Conservation (phyloP, 768 basidiomycete genomes). For the Phylloporus arenicola region DNA sequence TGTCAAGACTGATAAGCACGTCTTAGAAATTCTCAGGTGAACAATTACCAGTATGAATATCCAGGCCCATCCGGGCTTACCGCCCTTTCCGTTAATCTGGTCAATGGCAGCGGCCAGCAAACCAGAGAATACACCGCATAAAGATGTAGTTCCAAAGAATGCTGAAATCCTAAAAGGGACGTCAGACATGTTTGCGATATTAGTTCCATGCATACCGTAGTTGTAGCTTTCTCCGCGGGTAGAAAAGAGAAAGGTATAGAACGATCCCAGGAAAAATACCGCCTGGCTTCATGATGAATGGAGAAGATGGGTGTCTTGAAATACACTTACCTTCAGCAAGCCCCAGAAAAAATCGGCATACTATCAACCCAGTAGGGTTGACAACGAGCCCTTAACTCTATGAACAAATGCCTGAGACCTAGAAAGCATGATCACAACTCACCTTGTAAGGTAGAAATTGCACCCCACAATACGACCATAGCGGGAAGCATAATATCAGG, state of each 20-base stretch:
- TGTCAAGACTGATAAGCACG: slow-evolving; percentile 6
- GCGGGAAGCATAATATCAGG: slow-evolving; percentile 55
- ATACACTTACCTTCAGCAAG: slow-evolving; percentile 48
- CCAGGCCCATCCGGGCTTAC: slow-evolving; percentile 49
- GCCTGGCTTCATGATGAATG: slow-evolving; percentile 28
- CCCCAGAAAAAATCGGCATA: slow-evolving; percentile 47
- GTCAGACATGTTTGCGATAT: not conserved
- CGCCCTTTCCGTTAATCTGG: slow-evolving; percentile 46
- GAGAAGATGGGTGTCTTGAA: not conserved
- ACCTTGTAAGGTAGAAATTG: slow-evolving; percentile 59
- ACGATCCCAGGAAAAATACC: too few species aligned
- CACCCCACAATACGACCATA: slow-evolving; percentile 60
- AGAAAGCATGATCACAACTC: not conserved
- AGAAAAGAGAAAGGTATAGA: too few species aligned
- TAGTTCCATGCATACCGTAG: slow-evolving; percentile 6
- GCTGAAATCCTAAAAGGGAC: slow-evolving; percentile 28
- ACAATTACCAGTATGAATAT: slow-evolving; percentile 39
- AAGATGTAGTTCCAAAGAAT: slow-evolving; percentile 41
- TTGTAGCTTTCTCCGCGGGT: slow-evolving; percentile 29
- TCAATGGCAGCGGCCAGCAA: slow-evolving; percentile 55
- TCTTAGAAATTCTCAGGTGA: not conserved
- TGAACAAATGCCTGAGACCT: not conserved
- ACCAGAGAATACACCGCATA: slow-evolving; percentile 60
- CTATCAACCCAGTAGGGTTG: slow-evolving; percentile 48
- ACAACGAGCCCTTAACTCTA: slow-evolving; percentile 37